Percentiles rank a stretch among this genome's conserved stretches.
Conservation (phyloP, 208 protist genomes). For the Balamuthia mandrillaris region DNA sequence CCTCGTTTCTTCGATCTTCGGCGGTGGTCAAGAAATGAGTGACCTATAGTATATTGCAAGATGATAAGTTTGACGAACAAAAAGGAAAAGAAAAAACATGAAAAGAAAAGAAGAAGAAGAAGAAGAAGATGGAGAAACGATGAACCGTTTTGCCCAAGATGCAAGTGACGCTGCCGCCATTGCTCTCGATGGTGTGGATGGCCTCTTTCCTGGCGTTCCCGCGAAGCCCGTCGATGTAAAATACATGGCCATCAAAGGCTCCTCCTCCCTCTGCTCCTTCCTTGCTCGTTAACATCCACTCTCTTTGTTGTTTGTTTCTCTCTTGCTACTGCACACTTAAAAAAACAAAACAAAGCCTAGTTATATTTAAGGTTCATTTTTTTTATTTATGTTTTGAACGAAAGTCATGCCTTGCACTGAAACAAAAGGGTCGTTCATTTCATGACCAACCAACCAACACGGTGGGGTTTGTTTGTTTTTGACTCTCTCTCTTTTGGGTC, state of each 20-base stretch:
- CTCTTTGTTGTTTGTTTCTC: background rate
- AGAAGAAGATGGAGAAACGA: background rate
- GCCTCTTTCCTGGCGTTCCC: background rate
- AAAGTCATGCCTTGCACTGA: no score
- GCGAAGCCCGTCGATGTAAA: background rate
- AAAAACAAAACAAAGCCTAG: no score
- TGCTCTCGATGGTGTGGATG: background rate
- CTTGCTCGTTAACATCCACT: background rate
- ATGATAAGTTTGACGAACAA: background rate
- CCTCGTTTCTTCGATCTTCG: background rate
- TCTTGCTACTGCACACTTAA: no score
- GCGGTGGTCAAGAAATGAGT: constrained; percentile 2
- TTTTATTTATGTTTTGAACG: no score
- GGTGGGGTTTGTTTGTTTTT: no score
- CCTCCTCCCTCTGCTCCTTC: no score
- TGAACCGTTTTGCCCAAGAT: constrained; percentile 25
- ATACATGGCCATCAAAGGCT: background rate
- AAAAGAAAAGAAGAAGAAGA: background rate
- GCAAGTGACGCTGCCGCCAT: background rate
- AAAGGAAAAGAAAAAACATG: background rate
- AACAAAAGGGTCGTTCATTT: no score
- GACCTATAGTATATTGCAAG: background rate
- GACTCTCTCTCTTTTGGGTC: no score
- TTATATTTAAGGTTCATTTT: no score
- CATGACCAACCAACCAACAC: no score